phyloP scores from a whole-genome alignment of 1,139 yeast species.

The Scheffersomyces illinoinensis region DNA sequence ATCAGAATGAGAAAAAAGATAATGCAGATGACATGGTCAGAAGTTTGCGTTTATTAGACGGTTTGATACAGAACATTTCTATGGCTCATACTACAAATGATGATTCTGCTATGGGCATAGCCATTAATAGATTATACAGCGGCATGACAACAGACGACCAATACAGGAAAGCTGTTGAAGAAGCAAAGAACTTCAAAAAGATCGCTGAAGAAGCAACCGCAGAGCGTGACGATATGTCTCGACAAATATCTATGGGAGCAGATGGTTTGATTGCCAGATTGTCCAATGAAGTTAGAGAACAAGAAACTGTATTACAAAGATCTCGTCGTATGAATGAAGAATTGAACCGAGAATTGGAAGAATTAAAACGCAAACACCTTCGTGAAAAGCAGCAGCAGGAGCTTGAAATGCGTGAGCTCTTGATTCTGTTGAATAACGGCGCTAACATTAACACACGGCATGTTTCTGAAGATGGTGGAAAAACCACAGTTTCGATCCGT shows the following conservation, averaged over 20 bases:
- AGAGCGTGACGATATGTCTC: slow-evolving; percentile 77
- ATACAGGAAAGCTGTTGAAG: slow-evolving; percentile 76
- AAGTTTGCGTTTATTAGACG: slow-evolving; percentile 79
- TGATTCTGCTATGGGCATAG: slow-evolving; percentile 77
- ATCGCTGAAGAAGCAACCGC: slow-evolving; percentile 80
- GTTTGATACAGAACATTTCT: slow-evolving; percentile 77
- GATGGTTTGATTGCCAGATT: slow-evolving; percentile 79
- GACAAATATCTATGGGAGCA: slow-evolving; percentile 77
- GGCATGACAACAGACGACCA: slow-evolving; percentile 90
- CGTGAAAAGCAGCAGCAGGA: slow-evolving; percentile 85
- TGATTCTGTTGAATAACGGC: slow-evolving; percentile 58
- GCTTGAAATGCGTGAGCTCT: slow-evolving; percentile 81
- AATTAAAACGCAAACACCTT: slow-evolving; percentile 66
- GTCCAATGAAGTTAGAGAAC: slow-evolving; percentile 70
- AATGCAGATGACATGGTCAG: slow-evolving; percentile 54
- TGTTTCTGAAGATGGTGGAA: slow-evolving; percentile 25
- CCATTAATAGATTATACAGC: slow-evolving; percentile 75
- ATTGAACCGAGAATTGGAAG: slow-evolving; percentile 67
- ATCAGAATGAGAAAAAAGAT: slow-evolving; percentile 60
- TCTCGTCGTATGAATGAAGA: slow-evolving; percentile 70
- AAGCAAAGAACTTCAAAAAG: slow-evolving; percentile 65
- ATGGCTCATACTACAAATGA: slow-evolving; percentile 63
- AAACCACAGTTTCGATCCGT: slow-evolving; percentile 38
- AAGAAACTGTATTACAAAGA: slow-evolving; percentile 64
- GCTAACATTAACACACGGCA: slow-evolving; percentile 22